phyloP scores from a whole-genome alignment of 225 moss, liverwort and hornwort genomes.

The Rhytidiadelphus loreus region DNA sequence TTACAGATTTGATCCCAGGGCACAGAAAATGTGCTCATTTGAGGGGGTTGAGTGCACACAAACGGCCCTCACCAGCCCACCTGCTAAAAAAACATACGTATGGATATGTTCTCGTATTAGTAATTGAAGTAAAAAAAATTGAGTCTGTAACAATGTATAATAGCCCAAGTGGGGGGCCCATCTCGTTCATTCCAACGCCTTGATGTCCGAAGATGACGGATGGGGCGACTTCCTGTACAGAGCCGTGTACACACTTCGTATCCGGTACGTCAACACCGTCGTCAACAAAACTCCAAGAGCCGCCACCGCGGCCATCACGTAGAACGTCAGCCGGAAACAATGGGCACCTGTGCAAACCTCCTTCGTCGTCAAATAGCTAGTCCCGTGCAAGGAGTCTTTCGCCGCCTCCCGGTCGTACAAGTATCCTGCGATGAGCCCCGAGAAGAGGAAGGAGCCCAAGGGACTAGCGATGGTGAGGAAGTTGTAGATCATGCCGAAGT shows the following conservation, averaged over 20 bases:
- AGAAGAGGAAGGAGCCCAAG: constrained; percentile 72
- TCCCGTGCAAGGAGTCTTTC: not conserved
- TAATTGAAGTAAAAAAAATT: not conserved
- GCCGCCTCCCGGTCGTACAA: constrained; percentile 68
- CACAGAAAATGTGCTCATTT: not conserved
- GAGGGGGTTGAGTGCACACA: not conserved
- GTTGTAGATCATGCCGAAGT: constrained; percentile 94
- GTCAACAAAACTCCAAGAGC: constrained; percentile 40
- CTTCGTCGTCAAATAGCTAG: not conserved
- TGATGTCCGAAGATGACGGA: constrained; percentile 27
- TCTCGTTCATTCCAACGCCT: constrained; percentile 9
- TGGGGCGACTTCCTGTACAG: constrained; percentile 44
- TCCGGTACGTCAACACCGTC: constrained; percentile 44
- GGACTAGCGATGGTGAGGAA: constrained; percentile 62
- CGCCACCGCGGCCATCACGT: constrained; percentile 61
- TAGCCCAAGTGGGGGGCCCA: not conserved
- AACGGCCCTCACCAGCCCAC: not conserved
- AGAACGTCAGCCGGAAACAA: constrained; percentile 64
- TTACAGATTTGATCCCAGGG: not conserved
- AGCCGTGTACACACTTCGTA: constrained; percentile 48
- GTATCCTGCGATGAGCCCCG: constrained; percentile 79
- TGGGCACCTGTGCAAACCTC: constrained; percentile 63
- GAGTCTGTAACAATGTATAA: constrained; percentile 3
- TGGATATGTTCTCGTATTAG: not conserved
- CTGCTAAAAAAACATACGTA: not conserved